Evolutionary conservation across 371 early-diverging fungal species (phyloP), one percentile per base, ranked within the genome.

Genomic region (Rhizopus microsporus): DNA sequence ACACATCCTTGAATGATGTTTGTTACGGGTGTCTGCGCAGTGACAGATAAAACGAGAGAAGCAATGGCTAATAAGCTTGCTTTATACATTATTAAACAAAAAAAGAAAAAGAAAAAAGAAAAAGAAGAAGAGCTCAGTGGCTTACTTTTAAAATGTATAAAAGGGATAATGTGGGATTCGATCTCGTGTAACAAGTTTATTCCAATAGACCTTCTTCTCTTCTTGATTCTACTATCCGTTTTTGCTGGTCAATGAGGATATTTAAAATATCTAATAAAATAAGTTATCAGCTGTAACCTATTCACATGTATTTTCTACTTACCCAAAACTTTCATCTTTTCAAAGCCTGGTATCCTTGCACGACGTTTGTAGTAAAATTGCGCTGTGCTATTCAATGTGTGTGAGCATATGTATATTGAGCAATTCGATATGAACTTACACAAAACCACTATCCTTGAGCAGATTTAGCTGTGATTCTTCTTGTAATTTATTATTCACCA

Each of bases 1-100:
- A 73, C 72, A 62, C 86, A 84, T 5, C 65, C 64, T 43, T 58
- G 42, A 17, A 59, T 56, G 12, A 67, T 62, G 31, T 82, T 75
- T 4, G 71, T 30, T 6, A 62, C 64, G 3, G 65, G 44, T 49
- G 74, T 75, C 52, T 81, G 82, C 29, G 76, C 73, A 32, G 64
- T 43, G 35, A 63, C 52, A 6, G 56, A 44, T 8, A 65, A 56
- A 31, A 60, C 60, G 35, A 60, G 34, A 10, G 59, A 38, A 13
- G 65, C 59, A 54, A 58, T 56, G 30, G 49, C 48, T 32, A 65
- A 64, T 34, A 64, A 34, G 45, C 59, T 55, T 7, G 55, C 34
- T 3, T 40, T 54, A 50, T 17, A 30, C 29, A 15, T 54, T 44
- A 46, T 49, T 63, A 4, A 9, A 38, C 6, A 40, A 37, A 30